Percentiles rank a stretch among this genome's conserved stretches.
Evolutionary conservation across 805 yeast species (phyloP).

Genomic region (Zygosaccharomyces bailii): DNA sequence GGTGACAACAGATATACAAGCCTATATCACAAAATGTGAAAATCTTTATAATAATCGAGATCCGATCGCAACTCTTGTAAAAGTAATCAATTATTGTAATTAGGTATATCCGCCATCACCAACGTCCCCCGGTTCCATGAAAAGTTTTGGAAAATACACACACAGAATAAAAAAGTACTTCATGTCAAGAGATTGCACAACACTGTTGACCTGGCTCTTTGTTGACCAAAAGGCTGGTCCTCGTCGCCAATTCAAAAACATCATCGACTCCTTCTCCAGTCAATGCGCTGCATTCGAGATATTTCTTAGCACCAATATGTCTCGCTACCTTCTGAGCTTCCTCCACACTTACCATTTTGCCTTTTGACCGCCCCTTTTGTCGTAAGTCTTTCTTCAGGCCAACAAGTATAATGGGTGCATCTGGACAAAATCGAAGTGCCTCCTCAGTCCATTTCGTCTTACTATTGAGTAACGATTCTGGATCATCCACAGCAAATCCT

Average conservation of each 20-base stretch:
- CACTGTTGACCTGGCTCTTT: constrained; percentile 41
- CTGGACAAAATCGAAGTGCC: constrained; percentile 75
- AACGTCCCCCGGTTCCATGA: not conserved
- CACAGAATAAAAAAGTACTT: not conserved
- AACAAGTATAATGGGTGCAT: constrained; percentile 70
- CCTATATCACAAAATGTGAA: no score
- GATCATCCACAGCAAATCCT: constrained; percentile 81
- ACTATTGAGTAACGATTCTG: constrained; percentile 82
- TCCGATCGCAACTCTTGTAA: no score
- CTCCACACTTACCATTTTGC: constrained; percentile 46
- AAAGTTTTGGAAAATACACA: not conserved
- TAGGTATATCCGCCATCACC: not conserved
- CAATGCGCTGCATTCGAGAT: constrained; percentile 84
- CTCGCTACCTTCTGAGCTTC: constrained; percentile 71
- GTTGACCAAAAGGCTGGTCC: constrained; percentile 66
- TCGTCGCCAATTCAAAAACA: constrained; percentile 85
- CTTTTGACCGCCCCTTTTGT: constrained; percentile 31
- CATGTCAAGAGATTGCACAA: constrained; percentile 35
- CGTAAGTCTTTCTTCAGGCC: constrained; percentile 85
- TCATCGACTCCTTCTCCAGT: constrained; percentile 96
- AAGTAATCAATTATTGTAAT: not conserved
- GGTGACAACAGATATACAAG: no score
- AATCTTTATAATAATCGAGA: no score
- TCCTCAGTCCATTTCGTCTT: constrained; percentile 84
- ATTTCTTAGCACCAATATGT: constrained; percentile 76